phyloP scores from a whole-genome alignment of 139 green algal genomes.

The Chlamydomonas sphaeroides region DNA sequence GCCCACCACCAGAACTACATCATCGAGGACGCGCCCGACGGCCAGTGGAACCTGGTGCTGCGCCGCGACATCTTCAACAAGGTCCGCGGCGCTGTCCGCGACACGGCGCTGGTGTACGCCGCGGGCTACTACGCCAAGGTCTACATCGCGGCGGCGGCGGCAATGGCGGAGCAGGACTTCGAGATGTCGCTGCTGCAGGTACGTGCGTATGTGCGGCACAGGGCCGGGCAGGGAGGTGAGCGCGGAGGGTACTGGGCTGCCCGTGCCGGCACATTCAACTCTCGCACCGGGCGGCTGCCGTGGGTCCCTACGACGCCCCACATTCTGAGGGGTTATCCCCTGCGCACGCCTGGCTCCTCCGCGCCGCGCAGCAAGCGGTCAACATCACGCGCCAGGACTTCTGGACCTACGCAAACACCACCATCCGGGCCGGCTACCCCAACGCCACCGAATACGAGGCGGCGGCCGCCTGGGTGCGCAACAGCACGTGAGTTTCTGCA shows the following conservation, averaged over 20 bases:
- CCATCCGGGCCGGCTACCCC: conserved; percentile 13
- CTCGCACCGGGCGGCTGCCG: no score
- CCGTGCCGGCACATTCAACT: no score
- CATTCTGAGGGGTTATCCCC: neutral
- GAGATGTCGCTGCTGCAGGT: conserved; percentile 62
- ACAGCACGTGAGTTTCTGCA: conserved; percentile 36
- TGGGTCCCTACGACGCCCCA: neutral
- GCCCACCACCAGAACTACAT: conserved; percentile 19
- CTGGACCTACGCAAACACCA: conserved; percentile 6
- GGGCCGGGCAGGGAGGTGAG: no score
- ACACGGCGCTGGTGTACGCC: conserved; percentile 32
- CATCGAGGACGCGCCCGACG: conserved; percentile 78
- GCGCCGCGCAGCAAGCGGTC: conserved; percentile 15
- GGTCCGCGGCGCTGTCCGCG: conserved; percentile 70
- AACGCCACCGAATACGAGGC: conserved; percentile 19
- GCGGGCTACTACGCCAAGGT: conserved; percentile 58
- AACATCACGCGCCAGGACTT: neutral
- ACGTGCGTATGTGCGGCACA: neutral
- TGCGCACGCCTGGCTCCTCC: neutral
- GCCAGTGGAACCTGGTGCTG: conserved; percentile 74
- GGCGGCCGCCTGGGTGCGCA: neutral
- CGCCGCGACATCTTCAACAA: conserved; percentile 83
- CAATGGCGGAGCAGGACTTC: conserved; percentile 61
- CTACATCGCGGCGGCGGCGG: conserved; percentile 60
- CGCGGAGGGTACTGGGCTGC: no score